Evolutionary conservation across 495 filamentous ascomycete species (phyloP), one percentile per base, ranked within the genome.

Genomic region (Penicillium angulare): DNA sequence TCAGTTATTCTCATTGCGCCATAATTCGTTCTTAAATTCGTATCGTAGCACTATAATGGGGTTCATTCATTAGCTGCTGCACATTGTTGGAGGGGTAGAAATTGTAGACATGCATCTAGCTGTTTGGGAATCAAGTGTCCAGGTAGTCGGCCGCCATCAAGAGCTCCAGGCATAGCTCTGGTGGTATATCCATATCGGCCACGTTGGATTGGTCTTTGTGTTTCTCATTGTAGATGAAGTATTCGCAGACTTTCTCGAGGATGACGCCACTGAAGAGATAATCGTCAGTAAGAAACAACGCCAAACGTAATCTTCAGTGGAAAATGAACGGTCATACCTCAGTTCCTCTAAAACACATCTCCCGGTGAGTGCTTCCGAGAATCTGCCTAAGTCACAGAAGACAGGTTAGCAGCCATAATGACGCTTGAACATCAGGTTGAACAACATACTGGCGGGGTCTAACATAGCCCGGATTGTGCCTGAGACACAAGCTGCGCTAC

Each of bases 161-260:
- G 59, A 96, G 67, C 66, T 96, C 84, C 61, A 97, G 62, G 59
- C 86, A 86, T 35, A 93, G 55, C 66, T 92, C 85, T 0, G 82
- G 76, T 26, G 88, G 83, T 18, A 89, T 79, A 16, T 96, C 90
- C 89, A 96, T 91, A 67, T 98, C 93, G 5, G 89, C 82, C 17
- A 96, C 89, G 53, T 95, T 85, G 42, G 80, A 79, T 50, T 72
- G 72, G 50, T 92, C 81, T 47, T 80, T 83, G 67, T 93, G 79
- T 68, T 89, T 90, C 66, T 95, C 80, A 66, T 87, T 87, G 73
- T 92, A 96, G 55, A 88, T 87, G 52, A 95, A 87, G 70, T 96
- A 96, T 72, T 96, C 88, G 66, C 83, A 89, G 31, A 96, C 86
- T 68, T 91, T 92, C 64, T 95, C 91, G 3, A 98, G 81, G 21